Conservation (phyloP, 495 filamentous ascomycete species). For the Pseudotulostoma volvatum region DNA sequence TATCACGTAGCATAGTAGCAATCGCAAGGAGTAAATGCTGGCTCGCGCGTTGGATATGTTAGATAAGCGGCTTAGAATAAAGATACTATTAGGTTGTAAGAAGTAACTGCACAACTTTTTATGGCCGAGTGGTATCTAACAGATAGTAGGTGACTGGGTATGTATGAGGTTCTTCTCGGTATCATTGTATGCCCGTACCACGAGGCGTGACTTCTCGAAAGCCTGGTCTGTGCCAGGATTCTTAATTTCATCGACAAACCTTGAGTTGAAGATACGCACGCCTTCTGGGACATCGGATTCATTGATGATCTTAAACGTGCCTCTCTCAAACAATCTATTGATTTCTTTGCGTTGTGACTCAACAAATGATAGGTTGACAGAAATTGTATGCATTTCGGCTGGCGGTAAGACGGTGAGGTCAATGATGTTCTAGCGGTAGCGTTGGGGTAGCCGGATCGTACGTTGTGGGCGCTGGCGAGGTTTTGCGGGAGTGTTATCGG, state of each 20-base stretch:
- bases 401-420: neutral
- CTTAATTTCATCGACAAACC: neutral
- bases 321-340: neutral
- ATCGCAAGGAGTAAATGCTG: neutral
- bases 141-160: neutral
- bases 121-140: too few relatives aligned
- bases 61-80: too few relatives aligned
- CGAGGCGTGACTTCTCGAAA: neutral
- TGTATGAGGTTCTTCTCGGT: neutral
- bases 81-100: too few relatives aligned
- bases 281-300: neutral
- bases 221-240: neutral
- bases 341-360: neutral
- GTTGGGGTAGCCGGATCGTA: neutral
- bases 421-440: neutral
- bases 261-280: neutral
- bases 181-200: neutral
- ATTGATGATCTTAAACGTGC: neutral
- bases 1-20: neutral
- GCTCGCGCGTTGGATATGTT: neutral
- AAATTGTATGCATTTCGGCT: too few relatives aligned
- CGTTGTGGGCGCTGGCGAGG: neutral
- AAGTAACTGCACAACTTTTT: too few relatives aligned
- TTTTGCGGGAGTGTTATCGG: neutral
- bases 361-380: neutral